Conservation (phyloP, 345 rosid genomes). For the Euclidium syriacum region DNA sequence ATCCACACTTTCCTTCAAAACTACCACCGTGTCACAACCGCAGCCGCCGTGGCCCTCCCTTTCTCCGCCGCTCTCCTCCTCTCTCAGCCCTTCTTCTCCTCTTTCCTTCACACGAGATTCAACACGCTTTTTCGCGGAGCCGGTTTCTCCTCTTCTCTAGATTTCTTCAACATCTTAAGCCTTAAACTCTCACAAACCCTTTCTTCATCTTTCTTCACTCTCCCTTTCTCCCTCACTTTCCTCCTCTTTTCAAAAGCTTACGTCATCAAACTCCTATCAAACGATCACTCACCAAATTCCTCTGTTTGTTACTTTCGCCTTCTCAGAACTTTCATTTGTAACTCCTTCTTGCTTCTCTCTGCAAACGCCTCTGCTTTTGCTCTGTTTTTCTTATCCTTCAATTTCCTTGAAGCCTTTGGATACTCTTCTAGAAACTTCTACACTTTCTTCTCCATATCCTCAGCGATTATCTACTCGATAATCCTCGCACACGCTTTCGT, state of each 20-base stretch:
- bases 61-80: conserved; percentile 41
- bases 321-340: conserved; percentile 42
- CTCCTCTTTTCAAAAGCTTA: conserved; percentile 65
- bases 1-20: conserved; percentile 54
- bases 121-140: conserved; percentile 50
- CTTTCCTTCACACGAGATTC: conserved; percentile 36
- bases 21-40: conserved; percentile 52
- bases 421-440: conserved; percentile 34
- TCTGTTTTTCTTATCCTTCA: conserved; percentile 49
- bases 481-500: conserved; percentile 58
- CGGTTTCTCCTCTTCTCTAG: conserved; percentile 64
- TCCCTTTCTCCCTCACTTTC: conserved; percentile 76
- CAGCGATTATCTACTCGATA: conserved; percentile 61
- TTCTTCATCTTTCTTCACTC: conserved; percentile 45
- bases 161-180: conserved; percentile 45
- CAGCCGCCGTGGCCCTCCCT: conserved; percentile 55
- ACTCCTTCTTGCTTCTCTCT: conserved; percentile 48
- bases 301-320: conserved; percentile 45
- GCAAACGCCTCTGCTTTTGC: conserved; percentile 75
- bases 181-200: conserved; percentile 76
- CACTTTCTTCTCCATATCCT: conserved; percentile 42
- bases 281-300: conserved; percentile 32
- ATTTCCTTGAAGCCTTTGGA: conserved; percentile 36
- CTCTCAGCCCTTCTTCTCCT: conserved; percentile 26
- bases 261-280: conserved; percentile 28